Evolutionary conservation across 805 yeast genomes (phyloP).

Genomic region (Yarrowia porcina): DNA sequence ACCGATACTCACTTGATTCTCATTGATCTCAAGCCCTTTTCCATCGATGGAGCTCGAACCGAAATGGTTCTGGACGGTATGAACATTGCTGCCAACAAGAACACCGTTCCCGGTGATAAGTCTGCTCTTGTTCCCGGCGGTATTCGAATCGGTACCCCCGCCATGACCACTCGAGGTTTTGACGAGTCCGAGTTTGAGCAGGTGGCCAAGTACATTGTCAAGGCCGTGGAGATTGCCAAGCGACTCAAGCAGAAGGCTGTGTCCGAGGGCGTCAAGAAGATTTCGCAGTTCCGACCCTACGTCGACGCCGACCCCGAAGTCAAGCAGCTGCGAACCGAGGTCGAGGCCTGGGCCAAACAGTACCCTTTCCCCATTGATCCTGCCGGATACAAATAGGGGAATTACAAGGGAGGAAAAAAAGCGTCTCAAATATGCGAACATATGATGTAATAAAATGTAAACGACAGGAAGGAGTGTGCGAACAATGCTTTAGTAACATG

Average conservation of each 20-base stretch:
- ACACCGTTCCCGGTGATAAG: constrained; percentile 94
- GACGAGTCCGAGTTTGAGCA: constrained; percentile 69
- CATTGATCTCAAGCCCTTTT: constrained; percentile 72
- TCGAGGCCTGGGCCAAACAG: constrained; percentile 64
- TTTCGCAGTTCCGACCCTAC: constrained; percentile 66
- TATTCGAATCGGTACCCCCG: constrained; percentile 95
- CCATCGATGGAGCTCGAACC: constrained; percentile 93
- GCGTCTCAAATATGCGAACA: background rate
- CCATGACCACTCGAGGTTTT: constrained; percentile 97
- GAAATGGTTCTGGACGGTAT: constrained; percentile 85
- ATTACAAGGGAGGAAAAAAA: background rate
- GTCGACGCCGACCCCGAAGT: constrained; percentile 65
- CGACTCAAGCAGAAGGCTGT: constrained; percentile 63
- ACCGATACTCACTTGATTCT: constrained; percentile 93
- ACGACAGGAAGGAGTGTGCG: too few species aligned
- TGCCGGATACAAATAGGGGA: background rate
- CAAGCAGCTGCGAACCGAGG: constrained; percentile 58
- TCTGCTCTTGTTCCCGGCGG: constrained; percentile 97
- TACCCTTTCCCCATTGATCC: constrained; percentile 68
- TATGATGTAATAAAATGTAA: too few species aligned
- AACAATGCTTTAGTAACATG: too few species aligned
- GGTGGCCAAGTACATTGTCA: constrained; percentile 76
- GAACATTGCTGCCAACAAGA: constrained; percentile 93
- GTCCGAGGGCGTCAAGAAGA: constrained; percentile 55
- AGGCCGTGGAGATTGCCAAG: constrained; percentile 68